These are phyloP conservation scores for Colletotrichum cuscutae DNA, from an alignment of 2,329 filamentous ascomycete species.

Conservation along the genomic window DNA sequence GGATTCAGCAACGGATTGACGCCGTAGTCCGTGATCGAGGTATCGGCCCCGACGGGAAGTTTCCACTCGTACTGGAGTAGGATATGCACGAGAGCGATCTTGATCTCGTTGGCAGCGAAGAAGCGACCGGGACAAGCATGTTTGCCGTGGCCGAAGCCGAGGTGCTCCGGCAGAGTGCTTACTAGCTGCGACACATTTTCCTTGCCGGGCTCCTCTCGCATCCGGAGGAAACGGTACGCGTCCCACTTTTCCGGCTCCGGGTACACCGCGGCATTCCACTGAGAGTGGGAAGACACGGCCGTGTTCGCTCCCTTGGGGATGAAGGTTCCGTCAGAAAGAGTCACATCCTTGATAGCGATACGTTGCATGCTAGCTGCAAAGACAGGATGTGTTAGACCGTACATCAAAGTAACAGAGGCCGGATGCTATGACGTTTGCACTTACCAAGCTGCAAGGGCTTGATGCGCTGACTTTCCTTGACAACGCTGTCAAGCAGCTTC, in stretches of 20 bases:
- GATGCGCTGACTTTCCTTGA: slow-evolving; percentile 51
- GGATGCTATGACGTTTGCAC: background rate
- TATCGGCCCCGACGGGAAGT: background rate
- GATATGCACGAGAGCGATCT: slow-evolving; percentile 38
- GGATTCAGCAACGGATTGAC: background rate
- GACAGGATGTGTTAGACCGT: background rate
- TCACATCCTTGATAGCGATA: background rate
- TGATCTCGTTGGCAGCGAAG: slow-evolving; percentile 49
- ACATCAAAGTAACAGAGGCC: background rate
- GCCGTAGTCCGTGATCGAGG: slow-evolving; percentile 1
- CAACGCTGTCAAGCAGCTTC: slow-evolving; percentile 52
- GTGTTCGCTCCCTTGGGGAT: slow-evolving; percentile 22
- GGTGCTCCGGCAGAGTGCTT: slow-evolving; percentile 46
- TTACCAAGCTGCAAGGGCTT: slow-evolving; percentile 25
- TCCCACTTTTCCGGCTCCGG: slow-evolving; percentile 14
- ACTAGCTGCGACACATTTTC: slow-evolving; percentile 50
- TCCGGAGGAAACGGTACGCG: slow-evolving; percentile 9
- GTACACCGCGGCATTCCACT: slow-evolving; percentile 13
- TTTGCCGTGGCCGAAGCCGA: slow-evolving; percentile 49
- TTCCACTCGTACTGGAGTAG: slow-evolving; percentile 25
- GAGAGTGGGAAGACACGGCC: slow-evolving; percentile 2
- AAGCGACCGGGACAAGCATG: slow-evolving; percentile 52
- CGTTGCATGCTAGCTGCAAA: slow-evolving; percentile 28
- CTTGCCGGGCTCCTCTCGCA: slow-evolving; percentile 21
- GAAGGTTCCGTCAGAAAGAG: slow-evolving; percentile 24